phyloP scores from a whole-genome alignment of 768 basidiomycete genomes.

The Boletus rufocinnamomeus region DNA sequence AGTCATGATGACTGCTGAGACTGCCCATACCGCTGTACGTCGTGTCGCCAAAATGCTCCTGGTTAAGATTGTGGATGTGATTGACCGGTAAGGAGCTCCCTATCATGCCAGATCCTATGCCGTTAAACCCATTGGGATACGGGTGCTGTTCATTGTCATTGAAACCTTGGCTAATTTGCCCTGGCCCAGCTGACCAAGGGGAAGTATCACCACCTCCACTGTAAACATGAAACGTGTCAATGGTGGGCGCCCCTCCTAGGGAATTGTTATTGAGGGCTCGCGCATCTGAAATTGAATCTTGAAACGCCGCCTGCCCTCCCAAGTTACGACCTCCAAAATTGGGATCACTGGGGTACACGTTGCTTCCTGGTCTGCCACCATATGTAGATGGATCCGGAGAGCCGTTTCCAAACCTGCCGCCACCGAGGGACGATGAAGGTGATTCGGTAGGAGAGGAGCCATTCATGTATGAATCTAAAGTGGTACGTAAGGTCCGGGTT shows the following conservation, averaged over 20 bases:
- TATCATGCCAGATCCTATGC: conserved; percentile 19
- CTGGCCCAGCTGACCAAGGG: conserved; percentile 38
- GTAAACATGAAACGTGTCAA: conserved; percentile 44
- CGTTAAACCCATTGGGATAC: conserved; percentile 30
- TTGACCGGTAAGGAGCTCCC: conserved; percentile 21
- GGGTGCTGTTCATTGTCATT: conserved; percentile 24
- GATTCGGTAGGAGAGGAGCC: conserved; percentile 65
- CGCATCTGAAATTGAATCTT: conserved; percentile 44
- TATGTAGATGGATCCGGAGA: conserved; percentile 71
- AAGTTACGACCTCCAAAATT: conserved; percentile 37
- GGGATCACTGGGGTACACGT: conserved; percentile 41
- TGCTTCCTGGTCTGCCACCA: conserved; percentile 45
- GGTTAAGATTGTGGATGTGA: conserved; percentile 27
- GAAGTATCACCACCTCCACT: conserved; percentile 31
- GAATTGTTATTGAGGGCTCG: conserved; percentile 37
- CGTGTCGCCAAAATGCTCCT: conserved; percentile 30
- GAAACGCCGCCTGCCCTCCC: conserved; percentile 39
- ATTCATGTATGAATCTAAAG: conserved; percentile 62
- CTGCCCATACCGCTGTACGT: conserved; percentile 26
- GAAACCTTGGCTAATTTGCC: conserved; percentile 23
- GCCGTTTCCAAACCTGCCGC: conserved; percentile 59
- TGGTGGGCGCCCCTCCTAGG: conserved; percentile 34
- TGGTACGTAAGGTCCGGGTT: conserved; percentile 57
- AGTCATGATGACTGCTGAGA: conserved; percentile 24
- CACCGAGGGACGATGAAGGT: conserved; percentile 71